Evolutionary conservation across 225 moss, liverwort and hornwort genomes (phyloP).

Genomic region (Sphagnum contortum): DNA sequence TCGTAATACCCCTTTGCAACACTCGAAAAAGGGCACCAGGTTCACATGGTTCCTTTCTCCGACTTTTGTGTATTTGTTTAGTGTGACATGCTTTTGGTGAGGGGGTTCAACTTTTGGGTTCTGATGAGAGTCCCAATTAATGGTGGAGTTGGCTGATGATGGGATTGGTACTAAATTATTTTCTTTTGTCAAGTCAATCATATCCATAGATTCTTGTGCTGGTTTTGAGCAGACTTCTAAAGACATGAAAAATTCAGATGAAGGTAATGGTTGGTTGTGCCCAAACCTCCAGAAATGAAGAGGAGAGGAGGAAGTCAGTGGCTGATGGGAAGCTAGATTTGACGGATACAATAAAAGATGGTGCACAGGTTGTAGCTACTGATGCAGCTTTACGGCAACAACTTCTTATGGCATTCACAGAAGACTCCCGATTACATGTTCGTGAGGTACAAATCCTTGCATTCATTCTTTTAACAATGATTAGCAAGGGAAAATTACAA

Average conservation of each 20-base stretch:
- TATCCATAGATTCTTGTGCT: too few species aligned
- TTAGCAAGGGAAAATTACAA: too few species aligned
- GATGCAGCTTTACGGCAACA: slow-evolving; percentile 74
- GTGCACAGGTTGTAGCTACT: slow-evolving; percentile 66
- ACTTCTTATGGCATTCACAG: slow-evolving; percentile 90
- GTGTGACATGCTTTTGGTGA: too few species aligned
- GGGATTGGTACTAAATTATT: not conserved
- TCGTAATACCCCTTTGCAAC: slow-evolving; percentile 50
- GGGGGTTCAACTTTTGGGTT: too few species aligned
- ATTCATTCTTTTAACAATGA: not conserved
- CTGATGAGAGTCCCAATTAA: slow-evolving; percentile 9
- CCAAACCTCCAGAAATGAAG: slow-evolving; percentile 3
- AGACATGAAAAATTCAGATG: too few species aligned
- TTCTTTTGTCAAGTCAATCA: too few species aligned
- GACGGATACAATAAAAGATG: slow-evolving; percentile 94
- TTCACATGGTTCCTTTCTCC: too few species aligned
- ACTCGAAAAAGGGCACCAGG: too few species aligned
- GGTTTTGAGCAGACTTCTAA: too few species aligned
- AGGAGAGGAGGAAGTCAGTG: slow-evolving; percentile 17
- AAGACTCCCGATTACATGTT: slow-evolving; percentile 79
- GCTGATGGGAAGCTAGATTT: slow-evolving; percentile 82
- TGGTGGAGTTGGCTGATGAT: slow-evolving; percentile 32
- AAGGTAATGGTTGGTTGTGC: too few species aligned
- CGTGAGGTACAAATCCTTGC: slow-evolving; percentile 50
- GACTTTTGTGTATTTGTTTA: too few species aligned